Conservation (phyloP, 176 grass and related monocot genomes). For the Avena eriantha region DNA sequence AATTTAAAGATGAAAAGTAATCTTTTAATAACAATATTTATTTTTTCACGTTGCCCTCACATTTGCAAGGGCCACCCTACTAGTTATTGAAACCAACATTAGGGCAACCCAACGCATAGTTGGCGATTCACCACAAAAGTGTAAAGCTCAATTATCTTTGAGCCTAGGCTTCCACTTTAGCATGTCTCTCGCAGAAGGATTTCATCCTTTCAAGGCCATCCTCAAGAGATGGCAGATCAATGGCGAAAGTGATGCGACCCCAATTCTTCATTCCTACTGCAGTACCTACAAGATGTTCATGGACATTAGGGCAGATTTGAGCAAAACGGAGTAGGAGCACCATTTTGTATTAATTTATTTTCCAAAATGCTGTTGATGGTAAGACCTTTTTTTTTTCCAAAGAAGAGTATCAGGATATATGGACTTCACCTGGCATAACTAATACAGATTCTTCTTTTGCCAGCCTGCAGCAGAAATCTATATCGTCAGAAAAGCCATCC, state of each 20-base stretch:
- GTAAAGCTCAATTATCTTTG: background rate
- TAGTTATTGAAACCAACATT: constrained; percentile 15
- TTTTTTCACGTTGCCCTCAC: too few relatives aligned
- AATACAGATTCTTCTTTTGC: constrained; percentile 72
- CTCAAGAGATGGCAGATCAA: constrained; percentile 53
- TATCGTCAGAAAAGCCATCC: constrained; percentile 63
- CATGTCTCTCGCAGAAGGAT: constrained; percentile 73
- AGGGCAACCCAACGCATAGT: constrained; percentile 6
- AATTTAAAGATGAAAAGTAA: too few relatives aligned
- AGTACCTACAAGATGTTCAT: constrained; percentile 52
- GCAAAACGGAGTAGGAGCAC: background rate
- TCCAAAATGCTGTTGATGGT: background rate
- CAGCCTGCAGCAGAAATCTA: constrained; percentile 76
- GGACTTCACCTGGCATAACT: constrained; percentile 15
- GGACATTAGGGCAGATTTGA: constrained; percentile 13
- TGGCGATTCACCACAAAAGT: constrained; percentile 4
- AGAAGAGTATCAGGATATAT: background rate
- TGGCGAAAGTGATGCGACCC: constrained; percentile 69
- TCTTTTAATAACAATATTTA: too few relatives aligned
- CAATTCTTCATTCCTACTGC: constrained; percentile 71
- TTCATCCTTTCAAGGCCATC: constrained; percentile 67
- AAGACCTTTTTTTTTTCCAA: background rate
- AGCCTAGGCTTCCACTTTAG: constrained; percentile 20
- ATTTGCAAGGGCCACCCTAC: too few relatives aligned
- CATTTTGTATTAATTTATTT: background rate